phyloP scores from a whole-genome alignment of 441 rosid species.

The Brassica balearica region DNA sequence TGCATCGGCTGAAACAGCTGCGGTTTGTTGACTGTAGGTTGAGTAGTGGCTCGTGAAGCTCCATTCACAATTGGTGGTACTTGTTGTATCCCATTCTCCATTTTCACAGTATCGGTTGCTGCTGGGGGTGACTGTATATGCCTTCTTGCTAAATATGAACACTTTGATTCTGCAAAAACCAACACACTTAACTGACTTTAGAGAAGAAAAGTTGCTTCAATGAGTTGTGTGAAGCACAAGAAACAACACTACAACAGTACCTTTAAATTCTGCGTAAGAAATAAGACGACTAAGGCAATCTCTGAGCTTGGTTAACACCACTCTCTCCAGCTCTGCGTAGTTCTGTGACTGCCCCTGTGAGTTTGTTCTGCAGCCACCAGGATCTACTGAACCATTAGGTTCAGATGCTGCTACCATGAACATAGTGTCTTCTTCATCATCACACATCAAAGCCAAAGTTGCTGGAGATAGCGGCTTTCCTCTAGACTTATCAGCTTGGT shows the following conservation, averaged over 20 bases:
- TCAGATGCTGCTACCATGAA: slow-evolving; percentile 68
- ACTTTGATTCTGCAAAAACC: slow-evolving; percentile 61
- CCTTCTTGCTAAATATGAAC: slow-evolving; percentile 68
- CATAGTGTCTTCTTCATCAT: slow-evolving; percentile 57
- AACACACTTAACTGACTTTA: slow-evolving; percentile 19
- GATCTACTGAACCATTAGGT: slow-evolving; percentile 59
- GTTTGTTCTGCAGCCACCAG: slow-evolving; percentile 53
- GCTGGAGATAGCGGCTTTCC: slow-evolving; percentile 94
- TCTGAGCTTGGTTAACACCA: slow-evolving; percentile 75
- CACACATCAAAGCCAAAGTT: slow-evolving; percentile 95
- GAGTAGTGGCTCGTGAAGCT: slow-evolving; percentile 43
- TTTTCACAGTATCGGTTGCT: slow-evolving; percentile 38
- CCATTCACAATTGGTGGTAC: slow-evolving; percentile 57
- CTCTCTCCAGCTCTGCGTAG: slow-evolving; percentile 85
- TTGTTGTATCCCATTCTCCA: slow-evolving; percentile 52
- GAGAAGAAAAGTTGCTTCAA: not conserved
- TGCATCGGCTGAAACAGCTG: slow-evolving; percentile 24
- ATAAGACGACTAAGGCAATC: slow-evolving; percentile 91
- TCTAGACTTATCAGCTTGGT: slow-evolving; percentile 51
- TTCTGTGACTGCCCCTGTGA: slow-evolving; percentile 70
- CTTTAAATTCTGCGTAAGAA: slow-evolving; percentile 88
- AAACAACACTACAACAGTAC: slow-evolving; percentile 58
- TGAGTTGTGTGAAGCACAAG: slow-evolving; percentile 24
- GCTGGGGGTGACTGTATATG: slow-evolving; percentile 52
- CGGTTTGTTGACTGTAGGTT: slow-evolving; percentile 43